Evolutionary conservation across 805 yeast species (phyloP), one percentile per base, ranked within the genome.

Genomic region (Metschnikowia chrysomelidarum): DNA sequence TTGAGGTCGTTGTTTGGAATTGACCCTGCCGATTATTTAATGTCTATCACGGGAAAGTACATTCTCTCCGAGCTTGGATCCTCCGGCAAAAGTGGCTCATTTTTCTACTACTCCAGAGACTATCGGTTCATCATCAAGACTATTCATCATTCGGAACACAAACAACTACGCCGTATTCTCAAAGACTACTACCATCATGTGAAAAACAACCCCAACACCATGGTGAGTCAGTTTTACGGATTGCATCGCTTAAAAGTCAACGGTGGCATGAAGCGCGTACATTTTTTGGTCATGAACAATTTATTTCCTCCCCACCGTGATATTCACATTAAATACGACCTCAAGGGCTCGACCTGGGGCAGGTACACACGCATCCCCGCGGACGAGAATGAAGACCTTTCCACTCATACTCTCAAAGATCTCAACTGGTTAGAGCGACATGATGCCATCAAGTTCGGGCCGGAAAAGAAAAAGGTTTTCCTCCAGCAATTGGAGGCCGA

Each of bases 21-120:
- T 19, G 98, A 93, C 53, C 96, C 96, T 3, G 98, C 96, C 0
- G 98, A 94, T 59, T 93, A 94, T 59, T 69, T 93, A 36, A 80
- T 91, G 49, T 87, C 96, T 0, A 71, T 93, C 47, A 91, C 98
- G 0, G 91, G 96, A 14, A 88, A 88, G 58, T 91, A 91, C 54
- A 85, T 93, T 44, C 73, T 93, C 24, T 83, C 93, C 18, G 97
- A 91, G 61, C 67, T 88, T 46, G 95, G 91, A 14, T 88, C 97
- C 2, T 97, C 98, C 0, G 98, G 98, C 3, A 93, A 93, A 59
- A 83, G 95, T 53, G 98, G 98, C 0, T 87, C 96, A 0, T 91
- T 91, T 54, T 93, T 93, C 56, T 93, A 93, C 65, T 94, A 85
- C 59, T 87, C 97, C 5, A 69, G 96, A 42, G 98, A 94, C 63